Percentiles rank a stretch among this genome's conserved stretches.
Conservation (phyloP, 1,139 yeast species). For the Debaryomyces udenii region DNA sequence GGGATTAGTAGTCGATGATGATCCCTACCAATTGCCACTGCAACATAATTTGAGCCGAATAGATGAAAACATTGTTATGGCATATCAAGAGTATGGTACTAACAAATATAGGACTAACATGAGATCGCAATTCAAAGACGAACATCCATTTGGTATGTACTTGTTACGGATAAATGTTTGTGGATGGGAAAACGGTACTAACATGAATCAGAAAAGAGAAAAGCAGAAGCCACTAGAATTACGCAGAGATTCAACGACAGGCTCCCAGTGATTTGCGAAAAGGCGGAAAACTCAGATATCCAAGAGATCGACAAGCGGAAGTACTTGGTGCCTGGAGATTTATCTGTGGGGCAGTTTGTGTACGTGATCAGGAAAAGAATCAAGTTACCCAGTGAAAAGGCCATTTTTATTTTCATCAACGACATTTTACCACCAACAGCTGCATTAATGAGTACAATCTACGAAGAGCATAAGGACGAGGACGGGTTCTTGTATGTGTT, state of each 20-base stretch:
- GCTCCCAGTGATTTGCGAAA: conserved; percentile 96
- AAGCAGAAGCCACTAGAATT: conserved; percentile 93
- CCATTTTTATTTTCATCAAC: conserved; percentile 93
- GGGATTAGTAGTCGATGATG: neutral
- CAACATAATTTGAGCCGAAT: neutral
- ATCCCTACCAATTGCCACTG: conserved; percentile 8
- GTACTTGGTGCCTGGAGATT: conserved; percentile 92
- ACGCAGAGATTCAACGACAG: conserved; percentile 88
- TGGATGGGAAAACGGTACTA: conserved; percentile 23
- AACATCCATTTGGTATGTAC: conserved; percentile 78
- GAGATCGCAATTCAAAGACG: conserved; percentile 94
- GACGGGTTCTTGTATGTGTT: conserved; percentile 96
- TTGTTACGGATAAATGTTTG: neutral
- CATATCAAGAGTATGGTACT: neutral
- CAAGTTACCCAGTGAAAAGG: conserved; percentile 95
- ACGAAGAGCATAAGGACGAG: conserved; percentile 95
- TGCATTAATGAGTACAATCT: conserved; percentile 90
- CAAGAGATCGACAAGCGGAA: conserved; percentile 97
- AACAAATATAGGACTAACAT: conserved; percentile 30
- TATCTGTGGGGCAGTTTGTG: conserved; percentile 97
- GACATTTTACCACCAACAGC: conserved; percentile 98
- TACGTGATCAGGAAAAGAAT: conserved; percentile 96
- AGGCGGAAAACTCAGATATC: conserved; percentile 95
- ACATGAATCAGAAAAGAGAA: conserved; percentile 71
- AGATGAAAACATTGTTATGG: neutral